Evolutionary conservation across 2,329 filamentous ascomycete genomes (phyloP).

Genomic region (Xenosphaeropsis pyriputrescens): DNA sequence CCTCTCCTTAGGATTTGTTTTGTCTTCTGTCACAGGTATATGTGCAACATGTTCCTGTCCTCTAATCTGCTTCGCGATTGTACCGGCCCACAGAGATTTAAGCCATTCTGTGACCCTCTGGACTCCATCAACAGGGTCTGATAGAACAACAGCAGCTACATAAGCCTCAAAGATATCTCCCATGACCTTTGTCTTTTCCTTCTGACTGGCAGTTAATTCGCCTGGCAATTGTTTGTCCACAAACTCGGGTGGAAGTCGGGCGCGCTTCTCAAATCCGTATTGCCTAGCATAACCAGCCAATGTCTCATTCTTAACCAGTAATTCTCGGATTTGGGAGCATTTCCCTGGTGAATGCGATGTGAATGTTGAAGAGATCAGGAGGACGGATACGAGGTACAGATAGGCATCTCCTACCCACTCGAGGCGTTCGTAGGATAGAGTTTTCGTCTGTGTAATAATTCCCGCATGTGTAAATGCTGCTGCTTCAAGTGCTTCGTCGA

Average conservation of each 20-base stretch:
- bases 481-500: constrained; percentile 40
- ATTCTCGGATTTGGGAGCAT: constrained; percentile 63
- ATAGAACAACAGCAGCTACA: constrained; percentile 62
- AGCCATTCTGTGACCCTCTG: constrained; percentile 54
- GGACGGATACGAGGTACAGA: constrained; percentile 61
- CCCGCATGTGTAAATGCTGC: constrained; percentile 51
- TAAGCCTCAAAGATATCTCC: constrained; percentile 90
- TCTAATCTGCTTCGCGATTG: constrained; percentile 39
- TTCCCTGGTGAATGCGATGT: constrained; percentile 48
- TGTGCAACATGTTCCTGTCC: constrained; percentile 15
- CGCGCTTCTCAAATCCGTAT: constrained; percentile 56
- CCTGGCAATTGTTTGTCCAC: constrained; percentile 2
- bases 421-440: constrained; percentile 56
- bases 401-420: constrained; percentile 87
- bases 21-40: constrained; percentile 1
- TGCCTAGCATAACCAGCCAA: constrained; percentile 52
- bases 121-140: constrained; percentile 49
- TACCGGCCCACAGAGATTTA: constrained; percentile 56
- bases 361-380: constrained; percentile 63
- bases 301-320: constrained; percentile 67
- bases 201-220: constrained; percentile 21
- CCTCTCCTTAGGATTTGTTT: constrained; percentile 31
- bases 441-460: constrained; percentile 7
- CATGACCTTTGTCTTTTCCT: constrained; percentile 54
- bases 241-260: constrained; percentile 38